These are phyloP conservation scores for Begonia peltatifolia DNA, from an alignment of 306 rosid species.

Conservation along the genomic window DNA sequence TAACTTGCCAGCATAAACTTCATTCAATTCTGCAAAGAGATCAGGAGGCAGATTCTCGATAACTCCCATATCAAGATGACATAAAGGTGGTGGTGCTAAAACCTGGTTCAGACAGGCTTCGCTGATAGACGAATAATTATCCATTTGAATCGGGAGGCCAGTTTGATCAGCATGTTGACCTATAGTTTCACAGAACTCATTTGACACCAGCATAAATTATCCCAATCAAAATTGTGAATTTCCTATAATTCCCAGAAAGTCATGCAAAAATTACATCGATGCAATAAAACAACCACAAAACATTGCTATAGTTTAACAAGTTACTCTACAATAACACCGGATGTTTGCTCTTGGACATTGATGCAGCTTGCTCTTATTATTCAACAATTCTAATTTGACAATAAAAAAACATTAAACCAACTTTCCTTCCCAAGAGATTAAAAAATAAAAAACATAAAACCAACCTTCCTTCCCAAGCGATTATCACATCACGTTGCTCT, in stretches of 20 bases:
- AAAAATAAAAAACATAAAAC: too few species aligned
- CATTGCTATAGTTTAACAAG: neutral
- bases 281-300: neutral
- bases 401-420: too few species aligned
- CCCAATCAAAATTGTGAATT: too few species aligned
- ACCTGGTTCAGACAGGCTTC: slow-evolving; percentile 27
- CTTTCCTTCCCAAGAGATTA: too few species aligned
- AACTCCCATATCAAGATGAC: slow-evolving; percentile 71
- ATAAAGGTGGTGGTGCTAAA: slow-evolving; percentile 53
- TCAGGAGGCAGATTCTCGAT: slow-evolving; percentile 74
- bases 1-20: slow-evolving; percentile 60
- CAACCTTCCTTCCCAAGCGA: too few species aligned
- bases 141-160: slow-evolving; percentile 25
- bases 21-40: slow-evolving; percentile 63
- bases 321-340: too few species aligned
- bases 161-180: slow-evolving; percentile 15
- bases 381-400: too few species aligned
- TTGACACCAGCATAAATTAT: too few species aligned
- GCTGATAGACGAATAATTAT: slow-evolving; percentile 14
- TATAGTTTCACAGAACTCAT: neutral
- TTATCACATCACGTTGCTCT: too few species aligned
- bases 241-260: neutral
- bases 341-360: too few species aligned
- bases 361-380: too few species aligned
- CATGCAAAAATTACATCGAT: neutral